Evolutionary conservation across 2,329 filamentous ascomycete species (phyloP).

Genomic region (Raffaelea ambrosiae): DNA sequence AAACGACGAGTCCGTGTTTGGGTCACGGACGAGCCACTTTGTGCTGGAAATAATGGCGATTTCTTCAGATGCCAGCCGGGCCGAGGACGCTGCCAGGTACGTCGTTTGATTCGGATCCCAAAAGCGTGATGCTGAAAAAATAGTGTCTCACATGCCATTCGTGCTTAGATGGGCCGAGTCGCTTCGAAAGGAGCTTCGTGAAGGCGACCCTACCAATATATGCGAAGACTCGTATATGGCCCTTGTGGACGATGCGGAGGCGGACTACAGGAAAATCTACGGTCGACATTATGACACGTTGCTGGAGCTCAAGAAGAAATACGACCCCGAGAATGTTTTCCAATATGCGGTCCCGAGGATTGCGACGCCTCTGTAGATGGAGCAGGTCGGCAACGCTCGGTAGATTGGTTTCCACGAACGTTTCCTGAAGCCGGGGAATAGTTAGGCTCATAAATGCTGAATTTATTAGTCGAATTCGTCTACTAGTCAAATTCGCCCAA

Average conservation of each 20-base stretch:
- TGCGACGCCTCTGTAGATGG: no score
- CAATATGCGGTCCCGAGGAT: not conserved
- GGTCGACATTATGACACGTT: slow-evolving; percentile 3
- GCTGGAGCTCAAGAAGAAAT: slow-evolving; percentile 2
- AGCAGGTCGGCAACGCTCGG: no score
- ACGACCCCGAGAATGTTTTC: slow-evolving; percentile 1
- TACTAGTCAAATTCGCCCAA: no score
- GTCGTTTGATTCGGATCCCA: no score
- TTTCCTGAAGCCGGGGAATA: no score
- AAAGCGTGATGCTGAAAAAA: no score
- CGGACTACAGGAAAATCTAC: slow-evolving; percentile 11
- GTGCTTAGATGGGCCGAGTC: no score
- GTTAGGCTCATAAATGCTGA: no score
- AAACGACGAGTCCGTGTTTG: not conserved
- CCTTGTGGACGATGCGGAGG: not conserved
- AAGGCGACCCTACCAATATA: not conserved
- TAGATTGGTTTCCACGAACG: no score
- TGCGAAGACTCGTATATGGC: slow-evolving; percentile 1
- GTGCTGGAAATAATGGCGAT: slow-evolving; percentile 2
- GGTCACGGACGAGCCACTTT: not conserved
- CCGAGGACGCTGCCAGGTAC: no score
- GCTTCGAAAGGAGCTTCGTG: not conserved
- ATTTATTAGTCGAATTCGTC: no score
- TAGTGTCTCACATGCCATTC: no score
- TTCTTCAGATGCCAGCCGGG: not conserved